Evolutionary conservation across 1,284 basidiomycete species (phyloP), one percentile per base, ranked within the genome.

Genomic region (Microstroma glucosiphilum): DNA sequence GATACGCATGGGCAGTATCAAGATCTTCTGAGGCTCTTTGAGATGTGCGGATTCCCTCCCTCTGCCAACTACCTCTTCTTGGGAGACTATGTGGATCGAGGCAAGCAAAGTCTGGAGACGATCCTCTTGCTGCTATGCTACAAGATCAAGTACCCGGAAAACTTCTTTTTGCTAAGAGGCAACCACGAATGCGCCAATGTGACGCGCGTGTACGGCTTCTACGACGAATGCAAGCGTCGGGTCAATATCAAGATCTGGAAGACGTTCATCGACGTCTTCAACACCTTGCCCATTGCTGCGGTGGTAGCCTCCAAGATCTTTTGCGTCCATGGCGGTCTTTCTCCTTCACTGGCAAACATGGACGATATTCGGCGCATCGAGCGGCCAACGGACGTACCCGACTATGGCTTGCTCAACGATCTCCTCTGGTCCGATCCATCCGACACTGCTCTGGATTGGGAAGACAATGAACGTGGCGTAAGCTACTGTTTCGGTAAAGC

Each of bases 221-320:
- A 94, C 81, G 92, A 94, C 79, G 91, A 94, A 85, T 94, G 91
- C 86, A 94, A 94, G 84, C 90, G 92, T 79, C 87, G 91, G 78
- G 93, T 94, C 85, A 94, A 94, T 83, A 94, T 94, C 85, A 94
- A 94, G 82, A 85, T 94, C 75, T 94, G 92, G 91, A 94, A 94
- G 85, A 94, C 92, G 13, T 98, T 99, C 80, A 92, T 97, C 80
- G 96, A 99, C 82, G 94, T 97, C 51, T 99, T 99, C 86, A 98
- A 99, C 82, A 92, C 92, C 73, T 85, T 99, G 12, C 96, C 96
- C 55, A 98, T 99, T 75, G 93, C 96, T 46, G 93, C 96, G 42
- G 91, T 99, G 71, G 94, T 99, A 58, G 96, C 94, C 12, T 93
- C 91, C 72, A 99, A 99, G 84, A 99, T 99, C 77, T 99, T 99